Percentiles rank a stretch among this genome's conserved stretches.
phyloP scores from a whole-genome alignment of 768 basidiomycete species.

The Kockovaella imperatae region DNA sequence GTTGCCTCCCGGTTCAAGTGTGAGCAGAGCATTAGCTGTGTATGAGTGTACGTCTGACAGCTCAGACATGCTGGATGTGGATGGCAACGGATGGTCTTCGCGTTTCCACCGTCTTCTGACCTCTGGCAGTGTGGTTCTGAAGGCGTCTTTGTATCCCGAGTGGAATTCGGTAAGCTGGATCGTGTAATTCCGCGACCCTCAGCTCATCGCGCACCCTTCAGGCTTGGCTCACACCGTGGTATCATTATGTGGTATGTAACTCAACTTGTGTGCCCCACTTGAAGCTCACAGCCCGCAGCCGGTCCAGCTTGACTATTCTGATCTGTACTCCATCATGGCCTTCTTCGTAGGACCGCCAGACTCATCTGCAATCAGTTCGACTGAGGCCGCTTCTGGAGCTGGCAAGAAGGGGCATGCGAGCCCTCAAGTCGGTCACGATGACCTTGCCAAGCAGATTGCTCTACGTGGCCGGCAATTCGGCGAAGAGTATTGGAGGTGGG shows the following conservation, averaged over 20 bases:
- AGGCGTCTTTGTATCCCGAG: constrained; percentile 44
- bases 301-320: constrained; percentile 41
- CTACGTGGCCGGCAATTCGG: constrained; percentile 36
- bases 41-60: not conserved
- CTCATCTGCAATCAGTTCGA: no score
- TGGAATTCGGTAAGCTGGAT: constrained; percentile 28
- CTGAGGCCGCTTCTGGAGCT: no score
- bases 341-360: constrained; percentile 44
- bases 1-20: constrained; percentile 23
- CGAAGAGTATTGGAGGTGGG: constrained; percentile 42
- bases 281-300: constrained; percentile 21
- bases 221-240: constrained; percentile 46
- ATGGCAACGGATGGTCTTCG: constrained; percentile 46
- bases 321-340: constrained; percentile 41
- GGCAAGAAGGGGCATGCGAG: constrained; percentile 11
- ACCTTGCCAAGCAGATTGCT: constrained; percentile 36
- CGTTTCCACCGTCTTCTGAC: constrained; percentile 45
- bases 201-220: no score
- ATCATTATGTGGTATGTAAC: constrained; percentile 44
- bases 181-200: no score
- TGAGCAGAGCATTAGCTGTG: not conserved
- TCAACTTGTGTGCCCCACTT: not conserved
- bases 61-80: constrained; percentile 5
- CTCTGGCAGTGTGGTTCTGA: constrained; percentile 38
- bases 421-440: no score